Evolutionary conservation across 805 yeast genomes (phyloP).

Genomic region (Yamadazyma tumulicola): DNA sequence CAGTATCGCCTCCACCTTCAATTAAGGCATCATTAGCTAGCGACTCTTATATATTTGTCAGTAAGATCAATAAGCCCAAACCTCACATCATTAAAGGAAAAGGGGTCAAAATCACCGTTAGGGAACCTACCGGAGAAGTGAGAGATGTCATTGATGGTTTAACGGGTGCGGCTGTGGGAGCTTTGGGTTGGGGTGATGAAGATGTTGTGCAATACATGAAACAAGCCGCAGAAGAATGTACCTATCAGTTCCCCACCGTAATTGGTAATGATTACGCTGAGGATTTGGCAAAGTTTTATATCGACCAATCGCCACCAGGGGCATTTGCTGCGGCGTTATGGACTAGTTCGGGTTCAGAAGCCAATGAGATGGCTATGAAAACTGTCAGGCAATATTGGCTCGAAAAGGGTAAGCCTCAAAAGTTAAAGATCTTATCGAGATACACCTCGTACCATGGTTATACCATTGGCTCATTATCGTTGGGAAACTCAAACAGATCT

Average conservation of each 20-base stretch:
- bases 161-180: slow-evolving; percentile 33
- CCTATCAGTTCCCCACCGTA: slow-evolving; percentile 23
- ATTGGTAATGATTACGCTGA: slow-evolving; percentile 23
- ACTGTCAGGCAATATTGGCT: slow-evolving; percentile 23
- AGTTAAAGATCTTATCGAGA: slow-evolving; percentile 22
- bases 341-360: slow-evolving; percentile 31
- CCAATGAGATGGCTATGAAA: slow-evolving; percentile 27
- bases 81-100: slow-evolving; percentile 41
- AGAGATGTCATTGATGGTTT: slow-evolving; percentile 22
- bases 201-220: slow-evolving; percentile 17
- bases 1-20: slow-evolving; percentile 13
- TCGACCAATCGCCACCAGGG: slow-evolving; percentile 40
- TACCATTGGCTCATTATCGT: slow-evolving; percentile 24
- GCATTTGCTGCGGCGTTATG: slow-evolving; percentile 41
- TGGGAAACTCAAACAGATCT: slow-evolving; percentile 18
- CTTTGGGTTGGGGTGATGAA: slow-evolving; percentile 30
- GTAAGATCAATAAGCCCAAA: slow-evolving; percentile 31
- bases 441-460: slow-evolving; percentile 27
- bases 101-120: slow-evolving; percentile 39
- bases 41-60: slow-evolving; percentile 46
- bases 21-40: slow-evolving; percentile 11
- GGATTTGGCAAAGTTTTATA: slow-evolving; percentile 22
- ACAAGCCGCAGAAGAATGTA: slow-evolving; percentile 19
- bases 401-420: slow-evolving; percentile 22
- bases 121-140: slow-evolving; percentile 35